Conservation (phyloP, 163 green algal genomes). For the Coccomyxa subellipsoidea region DNA sequence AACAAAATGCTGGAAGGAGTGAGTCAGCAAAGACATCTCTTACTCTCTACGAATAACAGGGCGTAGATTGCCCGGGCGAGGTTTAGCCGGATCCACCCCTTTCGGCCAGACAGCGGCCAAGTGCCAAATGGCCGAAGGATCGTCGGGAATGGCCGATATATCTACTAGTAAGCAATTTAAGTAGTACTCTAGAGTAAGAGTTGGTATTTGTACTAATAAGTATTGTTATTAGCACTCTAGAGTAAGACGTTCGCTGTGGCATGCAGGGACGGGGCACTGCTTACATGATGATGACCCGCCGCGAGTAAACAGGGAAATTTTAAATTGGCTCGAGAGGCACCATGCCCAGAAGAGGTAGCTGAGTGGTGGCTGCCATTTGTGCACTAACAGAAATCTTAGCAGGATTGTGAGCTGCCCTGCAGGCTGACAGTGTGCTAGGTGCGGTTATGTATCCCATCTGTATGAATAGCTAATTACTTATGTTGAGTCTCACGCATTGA, state of each 20-base stretch:
- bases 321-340: background rate
- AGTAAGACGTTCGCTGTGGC: constrained; percentile 7
- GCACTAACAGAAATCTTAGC: too few species aligned
- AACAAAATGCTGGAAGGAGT: background rate
- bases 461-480: background rate
- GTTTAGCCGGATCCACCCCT: too few species aligned
- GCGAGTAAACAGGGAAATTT: background rate
- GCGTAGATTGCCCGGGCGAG: too few species aligned
- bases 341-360: background rate
- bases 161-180: background rate
- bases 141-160: background rate
- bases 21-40: background rate
- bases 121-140: too few species aligned
- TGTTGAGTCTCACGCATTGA: background rate
- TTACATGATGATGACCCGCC: constrained; percentile 4
- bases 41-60: too few species aligned
- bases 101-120: too few species aligned
- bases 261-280: constrained; percentile 15
- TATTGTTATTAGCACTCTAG: background rate
- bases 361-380: background rate
- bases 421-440: too few species aligned
- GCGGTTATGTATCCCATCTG: background rate
- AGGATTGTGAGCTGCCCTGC: too few species aligned
- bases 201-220: background rate
- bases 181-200: background rate